Conservation (phyloP, 2,329 filamentous ascomycete genomes). For the Aspergillus sp. region DNA sequence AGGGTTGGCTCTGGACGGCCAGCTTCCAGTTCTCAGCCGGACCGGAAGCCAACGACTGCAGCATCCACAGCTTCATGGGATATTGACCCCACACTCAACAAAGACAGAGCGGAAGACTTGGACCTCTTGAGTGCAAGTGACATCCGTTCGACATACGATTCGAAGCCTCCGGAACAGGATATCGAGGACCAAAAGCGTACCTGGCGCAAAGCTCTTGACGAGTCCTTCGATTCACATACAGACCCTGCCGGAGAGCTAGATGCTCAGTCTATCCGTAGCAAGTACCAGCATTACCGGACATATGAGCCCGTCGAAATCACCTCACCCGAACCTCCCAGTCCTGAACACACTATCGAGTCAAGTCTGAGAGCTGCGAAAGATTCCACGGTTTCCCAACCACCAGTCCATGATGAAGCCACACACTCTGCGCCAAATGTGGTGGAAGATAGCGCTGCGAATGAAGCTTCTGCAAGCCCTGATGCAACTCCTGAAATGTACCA, state of each 20-base stretch:
- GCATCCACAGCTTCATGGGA: neutral
- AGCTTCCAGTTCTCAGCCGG: neutral
- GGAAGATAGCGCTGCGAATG: neutral
- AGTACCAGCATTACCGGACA: constrained; percentile 15
- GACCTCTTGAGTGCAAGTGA: constrained; percentile 36
- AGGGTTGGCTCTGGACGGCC: neutral
- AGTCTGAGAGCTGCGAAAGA: neutral
- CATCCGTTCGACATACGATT: constrained; percentile 31
- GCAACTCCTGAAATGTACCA: constrained; percentile 24
- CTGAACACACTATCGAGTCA: neutral
- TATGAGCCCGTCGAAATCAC: neutral
- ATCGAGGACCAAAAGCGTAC: constrained; percentile 17
- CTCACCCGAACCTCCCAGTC: neutral
- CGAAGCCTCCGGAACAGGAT: constrained; percentile 19
- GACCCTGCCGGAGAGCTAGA: constrained; percentile 14
- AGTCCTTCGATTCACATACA: constrained; percentile 17
- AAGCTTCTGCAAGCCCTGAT: neutral
- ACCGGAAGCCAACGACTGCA: neutral
- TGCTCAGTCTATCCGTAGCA: constrained; percentile 22
- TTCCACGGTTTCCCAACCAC: neutral
- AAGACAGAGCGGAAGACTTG: constrained; percentile 30
- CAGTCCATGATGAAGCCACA: neutral
- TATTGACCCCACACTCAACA: constrained; percentile 3
- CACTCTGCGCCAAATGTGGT: neutral
- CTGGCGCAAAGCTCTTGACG: constrained; percentile 14